Percentiles rank a stretch among this genome's conserved stretches.
Conservation (phyloP, 306 rosid species). For the Echinosophora koreensis region DNA sequence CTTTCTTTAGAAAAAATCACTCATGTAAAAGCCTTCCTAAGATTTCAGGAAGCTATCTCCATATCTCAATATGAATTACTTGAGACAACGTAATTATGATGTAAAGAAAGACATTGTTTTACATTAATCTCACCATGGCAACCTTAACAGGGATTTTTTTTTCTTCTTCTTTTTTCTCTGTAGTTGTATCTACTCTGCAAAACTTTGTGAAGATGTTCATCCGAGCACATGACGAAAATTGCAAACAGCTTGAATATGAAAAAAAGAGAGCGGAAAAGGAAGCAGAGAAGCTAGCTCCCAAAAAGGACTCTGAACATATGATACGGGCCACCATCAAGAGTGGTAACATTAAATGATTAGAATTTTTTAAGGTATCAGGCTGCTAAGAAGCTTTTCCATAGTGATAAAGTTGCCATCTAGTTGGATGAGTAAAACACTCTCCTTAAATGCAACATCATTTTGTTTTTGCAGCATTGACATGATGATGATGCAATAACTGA, state of each 20-base stretch:
- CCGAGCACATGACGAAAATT: constrained; percentile 72
- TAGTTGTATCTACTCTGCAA: constrained; percentile 76
- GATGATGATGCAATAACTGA: constrained; percentile 31
- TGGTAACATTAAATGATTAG: constrained; percentile 51
- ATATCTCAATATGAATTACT: not conserved
- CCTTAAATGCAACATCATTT: constrained; percentile 38
- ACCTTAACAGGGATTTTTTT: not conserved
- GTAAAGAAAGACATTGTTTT: constrained; percentile 18
- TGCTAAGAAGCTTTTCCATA: constrained; percentile 27
- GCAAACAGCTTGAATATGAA: constrained; percentile 73
- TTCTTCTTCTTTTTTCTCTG: constrained; percentile 13
- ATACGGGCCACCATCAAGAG: constrained; percentile 59
- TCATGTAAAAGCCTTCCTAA: not conserved
- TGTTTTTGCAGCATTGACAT: constrained; percentile 28
- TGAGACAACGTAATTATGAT: constrained; percentile 31
- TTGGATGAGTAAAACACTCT: constrained; percentile 37
- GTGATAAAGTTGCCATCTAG: constrained; percentile 25
- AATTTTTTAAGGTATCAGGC: constrained; percentile 33
- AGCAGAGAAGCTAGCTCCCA: constrained; percentile 65
- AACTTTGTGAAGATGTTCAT: constrained; percentile 82
- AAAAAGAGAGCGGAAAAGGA: constrained; percentile 73
- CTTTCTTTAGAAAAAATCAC: not conserved
- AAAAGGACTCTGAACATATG: constrained; percentile 60
- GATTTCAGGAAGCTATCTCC: constrained; percentile 21
- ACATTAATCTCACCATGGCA: constrained; percentile 13